A percentile compares a stretch with the other conserved stretches of the same genome.
phyloP scores from a whole-genome alignment of 805 yeast genomes.

The Jamesozyma rosinii region DNA sequence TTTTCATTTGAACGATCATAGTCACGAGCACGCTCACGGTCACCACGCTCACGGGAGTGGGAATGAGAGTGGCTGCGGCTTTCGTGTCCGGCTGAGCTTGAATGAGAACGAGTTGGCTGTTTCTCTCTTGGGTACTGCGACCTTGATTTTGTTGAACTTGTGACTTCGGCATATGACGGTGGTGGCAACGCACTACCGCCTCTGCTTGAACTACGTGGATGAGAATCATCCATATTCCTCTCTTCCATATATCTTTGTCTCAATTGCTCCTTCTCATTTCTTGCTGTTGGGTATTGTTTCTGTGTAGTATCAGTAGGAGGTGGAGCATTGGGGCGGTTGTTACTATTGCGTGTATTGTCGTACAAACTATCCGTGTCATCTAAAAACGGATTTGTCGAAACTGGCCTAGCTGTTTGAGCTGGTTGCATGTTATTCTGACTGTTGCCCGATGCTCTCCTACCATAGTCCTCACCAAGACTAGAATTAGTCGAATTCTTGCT shows the following conservation, averaged over 20 bases:
- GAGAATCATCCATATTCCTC: slow-evolving; percentile 4
- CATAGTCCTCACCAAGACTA: background rate
- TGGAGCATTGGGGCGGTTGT: slow-evolving; percentile 9
- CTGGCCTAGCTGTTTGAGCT: slow-evolving; percentile 19
- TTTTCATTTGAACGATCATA: background rate
- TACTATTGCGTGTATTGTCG: background rate
- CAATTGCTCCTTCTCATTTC: slow-evolving; percentile 26
- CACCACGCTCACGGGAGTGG: slow-evolving; percentile 6
- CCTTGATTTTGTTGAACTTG: slow-evolving; percentile 26
- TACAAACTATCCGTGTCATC: slow-evolving; percentile 16
- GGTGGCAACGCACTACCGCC: slow-evolving; percentile 5
- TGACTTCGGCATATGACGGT: slow-evolving; percentile 26
- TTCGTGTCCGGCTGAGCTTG: slow-evolving; percentile 3
- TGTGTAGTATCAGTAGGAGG: slow-evolving; percentile 5
- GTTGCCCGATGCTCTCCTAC: slow-evolving; percentile 12
- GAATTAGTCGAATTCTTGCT: slow-evolving; percentile 4
- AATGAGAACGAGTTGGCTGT: slow-evolving; percentile 2
- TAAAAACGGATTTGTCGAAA: slow-evolving; percentile 29
- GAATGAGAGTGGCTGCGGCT: slow-evolving; percentile 11
- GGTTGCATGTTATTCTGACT: slow-evolving; percentile 21
- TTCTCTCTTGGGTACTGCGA: slow-evolving; percentile 12
- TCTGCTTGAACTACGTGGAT: background rate
- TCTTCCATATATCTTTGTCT: slow-evolving; percentile 28
- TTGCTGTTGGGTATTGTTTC: slow-evolving; percentile 28
- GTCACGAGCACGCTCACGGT: slow-evolving; percentile 4